A percentile compares a stretch with the other conserved stretches of the same genome.
Evolutionary conservation across 75 land plant genomes (phyloP).

Genomic region (Isoetes taiwanensis): DNA sequence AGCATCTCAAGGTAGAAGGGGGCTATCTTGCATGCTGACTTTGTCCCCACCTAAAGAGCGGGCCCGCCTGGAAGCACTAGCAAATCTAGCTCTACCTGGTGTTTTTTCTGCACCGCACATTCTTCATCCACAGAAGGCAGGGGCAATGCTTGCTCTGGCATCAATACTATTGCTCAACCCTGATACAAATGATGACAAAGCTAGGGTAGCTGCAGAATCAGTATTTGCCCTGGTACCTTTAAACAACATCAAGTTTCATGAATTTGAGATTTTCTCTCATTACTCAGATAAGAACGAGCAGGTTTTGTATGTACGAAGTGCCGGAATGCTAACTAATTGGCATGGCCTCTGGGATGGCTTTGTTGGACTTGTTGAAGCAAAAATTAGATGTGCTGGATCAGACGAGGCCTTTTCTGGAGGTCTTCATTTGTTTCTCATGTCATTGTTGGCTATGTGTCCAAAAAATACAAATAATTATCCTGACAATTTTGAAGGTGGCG

Average conservation of each 20-base stretch:
- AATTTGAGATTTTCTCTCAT: slow-evolving; percentile 4
- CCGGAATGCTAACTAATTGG: slow-evolving; percentile 45
- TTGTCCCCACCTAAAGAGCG: slow-evolving; percentile 54
- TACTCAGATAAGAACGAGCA: slow-evolving; percentile 21
- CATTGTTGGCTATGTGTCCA: slow-evolving; percentile 31
- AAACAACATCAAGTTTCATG: slow-evolving; percentile 1
- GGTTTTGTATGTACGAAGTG: background rate
- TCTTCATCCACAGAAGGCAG: slow-evolving; percentile 35
- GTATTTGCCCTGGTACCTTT: slow-evolving; percentile 58
- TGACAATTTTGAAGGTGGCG: slow-evolving; percentile 24
- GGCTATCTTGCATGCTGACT: slow-evolving; percentile 66
- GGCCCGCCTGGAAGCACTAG: slow-evolving; percentile 55
- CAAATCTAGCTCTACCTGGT: slow-evolving; percentile 43
- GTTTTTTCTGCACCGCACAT: slow-evolving; percentile 23
- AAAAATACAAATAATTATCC: slow-evolving; percentile 14
- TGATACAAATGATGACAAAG: slow-evolving; percentile 14
- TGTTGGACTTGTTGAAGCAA: slow-evolving; percentile 63
- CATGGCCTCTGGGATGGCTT: slow-evolving; percentile 80
- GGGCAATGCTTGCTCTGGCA: slow-evolving; percentile 84
- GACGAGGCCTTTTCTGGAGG: slow-evolving; percentile 65
- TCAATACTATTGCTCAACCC: slow-evolving; percentile 72
- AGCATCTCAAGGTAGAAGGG: slow-evolving; percentile 38
- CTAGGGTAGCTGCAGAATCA: slow-evolving; percentile 37
- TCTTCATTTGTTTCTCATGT: slow-evolving; percentile 51
- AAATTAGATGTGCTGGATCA: slow-evolving; percentile 74